Evolutionary conservation across 1,284 basidiomycete genomes (phyloP).

Genomic region (Pyrrhoderma lamaoense): DNA sequence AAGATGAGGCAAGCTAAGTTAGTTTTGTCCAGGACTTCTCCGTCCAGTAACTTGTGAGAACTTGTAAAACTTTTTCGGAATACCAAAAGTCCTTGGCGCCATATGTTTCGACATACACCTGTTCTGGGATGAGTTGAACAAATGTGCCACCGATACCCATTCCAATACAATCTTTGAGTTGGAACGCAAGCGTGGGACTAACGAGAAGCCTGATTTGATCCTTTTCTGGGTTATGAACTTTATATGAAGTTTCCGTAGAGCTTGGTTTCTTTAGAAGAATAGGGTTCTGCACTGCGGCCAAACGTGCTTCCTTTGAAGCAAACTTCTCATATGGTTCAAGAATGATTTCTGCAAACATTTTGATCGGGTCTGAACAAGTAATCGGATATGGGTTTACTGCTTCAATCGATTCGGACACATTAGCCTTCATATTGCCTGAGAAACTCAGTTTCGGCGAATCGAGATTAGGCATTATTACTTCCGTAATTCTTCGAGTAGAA

Average conservation of each 20-base stretch:
- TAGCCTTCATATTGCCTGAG: too few species aligned
- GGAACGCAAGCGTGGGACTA: slow-evolving; percentile 36
- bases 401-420: too few species aligned
- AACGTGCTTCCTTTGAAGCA: slow-evolving; percentile 3
- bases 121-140: slow-evolving; percentile 47
- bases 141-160: slow-evolving; percentile 54
- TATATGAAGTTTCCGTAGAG: background rate
- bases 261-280: slow-evolving; percentile 8
- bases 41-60: slow-evolving; percentile 22
- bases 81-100: slow-evolving; percentile 34
- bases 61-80: slow-evolving; percentile 31
- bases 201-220: slow-evolving; percentile 52
- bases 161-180: slow-evolving; percentile 33
- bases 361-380: slow-evolving; percentile 36
- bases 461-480: slow-evolving; percentile 24
- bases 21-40: slow-evolving; percentile 8
- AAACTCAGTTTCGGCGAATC: too few species aligned
- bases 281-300: slow-evolving; percentile 8
- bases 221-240: slow-evolving; percentile 39
- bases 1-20: background rate
- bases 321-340: slow-evolving; percentile 36
- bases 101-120: slow-evolving; percentile 17
- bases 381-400: slow-evolving; percentile 15
- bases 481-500: slow-evolving; percentile 41
- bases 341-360: slow-evolving; percentile 40